A percentile compares a stretch with the other conserved stretches of the same genome.
phyloP scores from a whole-genome alignment of 2,329 filamentous ascomycete species.

The Aureobasidium sp. region DNA sequence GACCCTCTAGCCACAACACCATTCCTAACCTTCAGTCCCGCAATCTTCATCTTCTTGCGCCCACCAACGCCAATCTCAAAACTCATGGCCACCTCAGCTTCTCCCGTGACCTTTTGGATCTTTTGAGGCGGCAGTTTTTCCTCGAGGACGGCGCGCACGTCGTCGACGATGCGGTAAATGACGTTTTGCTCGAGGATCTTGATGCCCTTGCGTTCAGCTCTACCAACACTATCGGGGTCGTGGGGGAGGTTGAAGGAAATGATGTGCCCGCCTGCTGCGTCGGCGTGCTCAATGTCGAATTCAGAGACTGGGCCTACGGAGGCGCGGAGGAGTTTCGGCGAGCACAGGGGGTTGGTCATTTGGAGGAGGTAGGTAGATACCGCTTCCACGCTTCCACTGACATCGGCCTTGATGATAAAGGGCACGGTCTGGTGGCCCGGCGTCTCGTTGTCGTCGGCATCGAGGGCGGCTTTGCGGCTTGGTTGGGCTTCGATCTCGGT shows the following conservation, averaged over 20 bases:
- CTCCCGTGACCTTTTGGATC: slow-evolving; percentile 67
- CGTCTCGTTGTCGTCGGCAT: slow-evolving; percentile 37
- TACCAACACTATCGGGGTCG: slow-evolving; percentile 55
- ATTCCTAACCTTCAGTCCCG: slow-evolving; percentile 81
- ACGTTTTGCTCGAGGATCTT: slow-evolving; percentile 77
- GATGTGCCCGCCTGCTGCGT: slow-evolving; percentile 66
- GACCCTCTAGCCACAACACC: slow-evolving; percentile 59
- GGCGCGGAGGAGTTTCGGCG: slow-evolving; percentile 67
- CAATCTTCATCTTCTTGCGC: slow-evolving; percentile 64
- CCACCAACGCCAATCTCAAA: slow-evolving; percentile 80
- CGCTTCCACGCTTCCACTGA: slow-evolving; percentile 88
- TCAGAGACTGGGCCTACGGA: slow-evolving; percentile 73
- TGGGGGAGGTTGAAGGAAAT: slow-evolving; percentile 79
- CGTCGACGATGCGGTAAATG: slow-evolving; percentile 74
- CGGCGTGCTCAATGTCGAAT: slow-evolving; percentile 83
- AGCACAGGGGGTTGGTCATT: slow-evolving; percentile 79
- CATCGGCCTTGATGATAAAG: slow-evolving; percentile 88
- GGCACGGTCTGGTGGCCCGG: slow-evolving; percentile 55
- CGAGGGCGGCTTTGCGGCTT: slow-evolving; percentile 18
- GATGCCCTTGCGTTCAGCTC: slow-evolving; percentile 67
- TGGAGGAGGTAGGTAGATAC: slow-evolving; percentile 69
- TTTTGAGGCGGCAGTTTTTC: slow-evolving; percentile 62
- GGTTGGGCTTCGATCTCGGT: slow-evolving; percentile 12
- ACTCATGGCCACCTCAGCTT: slow-evolving; percentile 75
- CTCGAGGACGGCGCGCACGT: slow-evolving; percentile 61